Evolutionary conservation across 257 asterid species (phyloP), one percentile per base, ranked within the genome.

Genomic region (Marsdenia floribunda): DNA sequence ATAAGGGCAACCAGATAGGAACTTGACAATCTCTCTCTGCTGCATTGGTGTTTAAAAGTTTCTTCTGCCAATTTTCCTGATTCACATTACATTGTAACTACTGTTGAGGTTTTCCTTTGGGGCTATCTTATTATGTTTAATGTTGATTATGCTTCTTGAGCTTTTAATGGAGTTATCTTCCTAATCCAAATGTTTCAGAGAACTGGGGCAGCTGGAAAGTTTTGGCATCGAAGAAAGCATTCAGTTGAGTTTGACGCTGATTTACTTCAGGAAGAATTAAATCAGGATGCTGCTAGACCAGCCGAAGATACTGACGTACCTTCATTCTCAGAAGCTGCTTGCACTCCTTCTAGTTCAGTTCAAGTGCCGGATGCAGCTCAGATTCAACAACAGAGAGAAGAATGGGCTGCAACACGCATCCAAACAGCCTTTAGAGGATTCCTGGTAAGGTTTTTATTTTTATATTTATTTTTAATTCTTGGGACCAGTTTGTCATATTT

Each of bases 401-500:
- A 92, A 82, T 84, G 92, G 93, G 98, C 99, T 73, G 97, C 96
- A 33, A 84, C 86, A 78, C 86, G 82, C 72, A 92, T 95, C 77
- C 99, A 95, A 85, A 91, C 97, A 71, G 96, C 97, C 72, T 95
- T 95, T 75, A 91, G 90, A 80, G 96, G 97, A 79, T 92, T 95
- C 83, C 88, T 95, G 97, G 99, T 95, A 87, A 75, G 70, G 57
- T 67, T 49, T 59, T 50, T 33, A 59, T 16, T 40, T 40, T 15
- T 19, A 73, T 37, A 44, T 49, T 49, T 49, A 11, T 10, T 40
- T 69, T 21, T 22, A 21, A 44, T 58, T 13, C 29, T 10, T 46
- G 35, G 8, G 14, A 58, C 19, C 38, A 61, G 18, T 29, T 29
- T 33, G 44, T 16, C 40, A 35, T 37, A 64, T 64, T 29, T 35